Base-by-base conservation (phyloP, 495 filamentous ascomycete species). In the Hypoxylon lienhwacheense region DNA sequence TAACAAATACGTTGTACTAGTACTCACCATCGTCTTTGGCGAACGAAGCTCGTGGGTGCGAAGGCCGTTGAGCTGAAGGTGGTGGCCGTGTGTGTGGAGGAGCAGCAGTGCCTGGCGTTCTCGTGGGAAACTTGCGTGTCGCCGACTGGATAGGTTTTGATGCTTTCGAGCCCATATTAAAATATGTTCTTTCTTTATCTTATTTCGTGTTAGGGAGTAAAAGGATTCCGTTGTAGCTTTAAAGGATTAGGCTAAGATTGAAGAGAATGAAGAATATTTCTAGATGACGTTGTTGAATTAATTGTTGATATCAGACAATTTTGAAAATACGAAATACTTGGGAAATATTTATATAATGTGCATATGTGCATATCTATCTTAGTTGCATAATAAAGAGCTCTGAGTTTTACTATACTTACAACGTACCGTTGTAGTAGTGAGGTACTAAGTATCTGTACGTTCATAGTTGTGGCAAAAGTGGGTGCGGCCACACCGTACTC, bases 61-160 rank as follows among this genome's bases (percentile, higher is more conserved):
- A 11, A 6, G 40, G 48, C 24, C 47, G 34, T 52, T 66, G 53
- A 4, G 56, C 28, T 15, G 53, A 34, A 11, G 47, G 52, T 19
- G 19, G 47, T 5, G 54, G 42, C 34, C 59, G 43, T 25, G 55
- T 36, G 10, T 61, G 14, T n/a, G 66, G 49, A 28, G 64, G 54
- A 7, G 62, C 44, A 12, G 70, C 61, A 10, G 56, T 61, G 22
- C 70, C 68, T 1, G 71, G 66, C 11, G 70, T 53, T 45, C 71
- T 64, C 6, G 70, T 54, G 7, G 74, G 74, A 37, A 75, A 77
- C 22, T 70, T 75, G 24, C 74, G 73, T 45, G 64, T 55, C 4
- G 59, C 65, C 21, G 66, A 55, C 40, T 74, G 67, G 29, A 67
- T 72, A 2, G 72, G 64, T 47, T 66, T 69, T 15, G 66, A 64